Base-by-base conservation (phyloP, 805 yeast species). In the Clavispora phyllophila region DNA sequence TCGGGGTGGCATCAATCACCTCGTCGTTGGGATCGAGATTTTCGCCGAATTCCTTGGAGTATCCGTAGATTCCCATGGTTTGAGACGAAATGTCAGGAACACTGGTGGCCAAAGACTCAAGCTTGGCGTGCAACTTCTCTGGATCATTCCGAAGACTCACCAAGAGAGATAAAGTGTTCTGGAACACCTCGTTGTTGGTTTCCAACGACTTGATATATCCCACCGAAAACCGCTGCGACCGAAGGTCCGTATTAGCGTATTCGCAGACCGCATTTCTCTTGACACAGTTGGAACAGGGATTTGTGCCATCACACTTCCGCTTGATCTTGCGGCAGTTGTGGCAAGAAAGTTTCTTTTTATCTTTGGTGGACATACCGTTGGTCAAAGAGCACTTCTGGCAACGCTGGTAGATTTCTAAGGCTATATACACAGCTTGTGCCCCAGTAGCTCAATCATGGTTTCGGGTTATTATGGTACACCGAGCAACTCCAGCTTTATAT, bases 161-260 rank as follows among this genome's bases (percentile, higher is more conserved):
- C 32, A 51, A 36, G 13, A 43, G 42, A 3, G 48, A 43, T 4
- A 51, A 44, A 3, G 47, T 40, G 33, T 39, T 39, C 25, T 50
- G 54, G 13, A 45, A 29, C 12, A 51, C 44, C 23, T 49, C 52
- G 42, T 45, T 46, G 37, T 49, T 51, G 15, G 52, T 45, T 25
- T 51, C 55, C 37, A 51, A 43, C 17, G 50, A 44, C 28, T 51
- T 51, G 29, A 51, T 48, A 35, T 51, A 51, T 10, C 52, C 52
- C 12, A 45, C 29, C 13, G 55, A 51, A 26, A 38, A 49, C 27
- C 55, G 39, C 40, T 49, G 54, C 5, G 48, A 43, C 19, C 55
- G 48, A 12, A 46, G 36, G 34, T 51, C 55, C 25, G 43, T 42
- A 31, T 47, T 48, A 28, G 42, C 48, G 20, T 47, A 51, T 29